Percentiles rank a stretch among this genome's conserved stretches.
phyloP scores from a whole-genome alignment of 495 filamentous ascomycete species.

The Penicillium turbatum region DNA sequence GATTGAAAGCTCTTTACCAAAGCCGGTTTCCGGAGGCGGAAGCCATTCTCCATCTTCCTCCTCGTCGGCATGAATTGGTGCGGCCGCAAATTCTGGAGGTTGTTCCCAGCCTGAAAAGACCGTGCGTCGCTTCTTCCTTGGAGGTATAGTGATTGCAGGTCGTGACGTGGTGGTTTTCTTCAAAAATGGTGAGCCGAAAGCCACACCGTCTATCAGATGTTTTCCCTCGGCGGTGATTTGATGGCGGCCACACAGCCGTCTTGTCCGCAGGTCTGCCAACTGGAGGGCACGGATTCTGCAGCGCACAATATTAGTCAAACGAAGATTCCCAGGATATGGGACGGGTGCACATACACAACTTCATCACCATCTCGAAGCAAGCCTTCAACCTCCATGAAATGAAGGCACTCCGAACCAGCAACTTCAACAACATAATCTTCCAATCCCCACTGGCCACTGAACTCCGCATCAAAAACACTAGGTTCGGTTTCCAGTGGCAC shows the following conservation, averaged over 20 bases:
- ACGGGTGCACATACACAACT: slow-evolving; percentile 58
- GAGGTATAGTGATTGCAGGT: slow-evolving; percentile 69
- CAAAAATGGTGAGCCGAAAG: slow-evolving; percentile 75
- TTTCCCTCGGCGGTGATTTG: slow-evolving; percentile 79
- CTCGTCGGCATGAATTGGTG: slow-evolving; percentile 17
- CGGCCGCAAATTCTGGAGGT: slow-evolving; percentile 11
- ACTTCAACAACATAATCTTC: slow-evolving; percentile 93
- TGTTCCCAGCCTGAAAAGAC: slow-evolving; percentile 33
- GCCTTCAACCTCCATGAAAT: slow-evolving; percentile 69
- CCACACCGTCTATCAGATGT: slow-evolving; percentile 83
- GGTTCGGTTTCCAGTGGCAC: slow-evolving; percentile 74
- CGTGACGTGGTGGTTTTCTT: slow-evolving; percentile 50
- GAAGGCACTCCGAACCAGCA: slow-evolving; percentile 78
- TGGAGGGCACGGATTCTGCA: slow-evolving; percentile 76
- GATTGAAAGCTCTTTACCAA: slow-evolving; percentile 27
- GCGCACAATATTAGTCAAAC: slow-evolving; percentile 2
- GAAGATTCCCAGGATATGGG: background rate
- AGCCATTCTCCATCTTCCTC: slow-evolving; percentile 40
- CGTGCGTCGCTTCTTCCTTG: slow-evolving; percentile 65
- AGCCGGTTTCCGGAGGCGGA: slow-evolving; percentile 18
- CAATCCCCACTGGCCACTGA: slow-evolving; percentile 67
- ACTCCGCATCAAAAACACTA: slow-evolving; percentile 32
- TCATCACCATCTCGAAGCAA: slow-evolving; percentile 80
- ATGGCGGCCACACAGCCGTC: slow-evolving; percentile 72
- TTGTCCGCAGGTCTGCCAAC: slow-evolving; percentile 65